Evolutionary conservation across 306 rosid genomes (phyloP).

Genomic region (Cyamopsis tetragonoloba): DNA sequence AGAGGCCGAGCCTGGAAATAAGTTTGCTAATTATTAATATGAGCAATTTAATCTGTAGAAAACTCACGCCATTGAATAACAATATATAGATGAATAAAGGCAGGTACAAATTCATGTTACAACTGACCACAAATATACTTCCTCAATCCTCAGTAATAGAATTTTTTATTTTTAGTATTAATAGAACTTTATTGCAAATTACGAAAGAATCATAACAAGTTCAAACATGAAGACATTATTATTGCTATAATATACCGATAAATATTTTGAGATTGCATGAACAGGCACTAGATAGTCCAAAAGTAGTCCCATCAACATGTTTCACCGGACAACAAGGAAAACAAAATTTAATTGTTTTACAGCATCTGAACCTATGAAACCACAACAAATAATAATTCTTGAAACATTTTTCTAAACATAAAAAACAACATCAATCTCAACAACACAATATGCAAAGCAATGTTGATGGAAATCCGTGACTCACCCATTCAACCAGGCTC

Average conservation of each 20-base stretch:
- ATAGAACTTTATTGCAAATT: neutral
- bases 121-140: neutral
- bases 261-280: too few relatives aligned
- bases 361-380: neutral
- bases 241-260: too few relatives aligned
- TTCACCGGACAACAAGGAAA: too few relatives aligned
- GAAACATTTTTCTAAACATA: neutral
- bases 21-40: constrained; percentile 8
- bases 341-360: neutral
- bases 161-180: neutral
- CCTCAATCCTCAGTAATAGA: neutral
- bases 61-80: neutral
- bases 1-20: constrained; percentile 80
- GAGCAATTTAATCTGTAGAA: neutral
- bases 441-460: neutral
- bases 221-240: too few relatives aligned
- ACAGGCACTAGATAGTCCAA: neutral
- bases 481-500: constrained; percentile 98
- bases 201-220: too few relatives aligned
- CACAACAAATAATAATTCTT: neutral
- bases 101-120: neutral
- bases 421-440: too few relatives aligned
- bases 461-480: constrained; percentile 13
- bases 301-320: neutral
- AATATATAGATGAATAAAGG: neutral